phyloP scores from a whole-genome alignment of 2,329 filamentous ascomycete species.

The Talaromyces sp. region DNA sequence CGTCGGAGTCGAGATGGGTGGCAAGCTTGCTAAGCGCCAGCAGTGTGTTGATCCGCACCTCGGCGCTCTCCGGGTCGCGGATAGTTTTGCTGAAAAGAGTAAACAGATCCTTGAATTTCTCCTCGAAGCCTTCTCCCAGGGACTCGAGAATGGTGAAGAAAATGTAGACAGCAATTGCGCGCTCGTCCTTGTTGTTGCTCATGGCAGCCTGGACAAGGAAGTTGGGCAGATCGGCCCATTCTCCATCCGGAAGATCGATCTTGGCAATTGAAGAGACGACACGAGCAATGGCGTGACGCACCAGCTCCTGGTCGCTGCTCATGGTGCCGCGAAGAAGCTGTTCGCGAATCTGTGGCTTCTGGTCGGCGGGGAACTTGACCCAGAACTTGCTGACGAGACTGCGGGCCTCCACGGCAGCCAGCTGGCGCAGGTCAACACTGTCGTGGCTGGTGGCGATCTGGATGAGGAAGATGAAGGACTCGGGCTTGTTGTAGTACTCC shows the following conservation, averaged over 20 bases:
- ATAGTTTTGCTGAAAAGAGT: constrained; percentile 81
- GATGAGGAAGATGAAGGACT: constrained; percentile 77
- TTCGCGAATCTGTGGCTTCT: constrained; percentile 75
- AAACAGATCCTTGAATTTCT: constrained; percentile 74
- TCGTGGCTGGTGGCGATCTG: constrained; percentile 80
- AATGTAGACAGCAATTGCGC: constrained; percentile 88
- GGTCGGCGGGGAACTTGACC: constrained; percentile 62
- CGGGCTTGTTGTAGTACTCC: constrained; percentile 81
- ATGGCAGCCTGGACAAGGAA: constrained; percentile 73
- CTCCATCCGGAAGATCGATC: constrained; percentile 77
- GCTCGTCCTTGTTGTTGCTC: constrained; percentile 67
- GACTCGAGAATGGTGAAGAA: constrained; percentile 88
- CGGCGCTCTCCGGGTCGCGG: constrained; percentile 79
- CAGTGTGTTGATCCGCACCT: constrained; percentile 92
- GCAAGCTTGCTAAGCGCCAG: constrained; percentile 82
- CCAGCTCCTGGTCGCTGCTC: constrained; percentile 68
- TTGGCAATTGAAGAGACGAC: constrained; percentile 82
- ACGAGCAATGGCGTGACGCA: constrained; percentile 80
- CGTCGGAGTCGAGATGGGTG: constrained; percentile 80
- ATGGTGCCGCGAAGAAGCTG: constrained; percentile 79
- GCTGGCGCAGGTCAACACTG: constrained; percentile 68
- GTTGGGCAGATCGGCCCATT: constrained; percentile 76
- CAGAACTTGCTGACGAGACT: constrained; percentile 83
- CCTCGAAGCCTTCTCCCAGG: constrained; percentile 75
- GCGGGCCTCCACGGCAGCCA: constrained; percentile 83